Conservation (phyloP, 2,329 filamentous ascomycete genomes). For the Neofusicoccum sp. region DNA sequence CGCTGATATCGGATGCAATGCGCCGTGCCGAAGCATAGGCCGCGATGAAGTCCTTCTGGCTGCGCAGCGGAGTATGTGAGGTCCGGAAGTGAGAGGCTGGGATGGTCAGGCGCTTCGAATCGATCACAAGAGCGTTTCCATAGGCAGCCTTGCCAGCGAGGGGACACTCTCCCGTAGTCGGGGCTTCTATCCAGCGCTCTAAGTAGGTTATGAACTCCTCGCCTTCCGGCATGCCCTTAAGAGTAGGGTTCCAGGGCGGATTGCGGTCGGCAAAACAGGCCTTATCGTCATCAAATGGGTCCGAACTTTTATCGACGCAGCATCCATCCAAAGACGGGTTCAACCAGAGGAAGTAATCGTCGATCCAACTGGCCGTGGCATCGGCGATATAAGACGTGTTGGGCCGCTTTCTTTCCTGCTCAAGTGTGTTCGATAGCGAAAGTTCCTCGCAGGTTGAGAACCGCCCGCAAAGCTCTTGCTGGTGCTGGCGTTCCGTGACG, state of each 20-base stretch:
- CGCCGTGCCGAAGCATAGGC: conserved; percentile 88
- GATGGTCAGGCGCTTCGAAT: conserved; percentile 67
- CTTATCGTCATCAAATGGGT: conserved; percentile 34
- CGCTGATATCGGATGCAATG: conserved; percentile 75
- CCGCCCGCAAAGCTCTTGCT: conserved; percentile 85
- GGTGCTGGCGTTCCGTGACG: conserved; percentile 71
- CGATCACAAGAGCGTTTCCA: conserved; percentile 78
- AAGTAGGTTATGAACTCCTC: conserved; percentile 89
- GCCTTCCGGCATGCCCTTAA: conserved; percentile 89
- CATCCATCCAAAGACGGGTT: conserved; percentile 76
- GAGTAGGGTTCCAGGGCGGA: conserved; percentile 85
- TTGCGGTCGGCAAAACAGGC: conserved; percentile 77
- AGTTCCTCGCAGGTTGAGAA: conserved; percentile 86
- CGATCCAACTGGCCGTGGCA: conserved; percentile 91
- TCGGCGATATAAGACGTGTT: conserved; percentile 86
- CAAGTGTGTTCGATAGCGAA: conserved; percentile 86
- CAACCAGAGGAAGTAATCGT: conserved; percentile 96
- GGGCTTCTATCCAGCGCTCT: conserved; percentile 76
- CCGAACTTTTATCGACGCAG: conserved; percentile 62
- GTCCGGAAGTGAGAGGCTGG: conserved; percentile 90
- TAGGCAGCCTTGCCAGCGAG: conserved; percentile 89
- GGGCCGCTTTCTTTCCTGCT: conserved; percentile 89
- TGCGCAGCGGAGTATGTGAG: conserved; percentile 81
- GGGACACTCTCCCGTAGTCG: conserved; percentile 82
- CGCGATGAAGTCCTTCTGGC: conserved; percentile 88